phyloP scores from a whole-genome alignment of 1,284 basidiomycete species.

The Coriolopsis trogii region DNA sequence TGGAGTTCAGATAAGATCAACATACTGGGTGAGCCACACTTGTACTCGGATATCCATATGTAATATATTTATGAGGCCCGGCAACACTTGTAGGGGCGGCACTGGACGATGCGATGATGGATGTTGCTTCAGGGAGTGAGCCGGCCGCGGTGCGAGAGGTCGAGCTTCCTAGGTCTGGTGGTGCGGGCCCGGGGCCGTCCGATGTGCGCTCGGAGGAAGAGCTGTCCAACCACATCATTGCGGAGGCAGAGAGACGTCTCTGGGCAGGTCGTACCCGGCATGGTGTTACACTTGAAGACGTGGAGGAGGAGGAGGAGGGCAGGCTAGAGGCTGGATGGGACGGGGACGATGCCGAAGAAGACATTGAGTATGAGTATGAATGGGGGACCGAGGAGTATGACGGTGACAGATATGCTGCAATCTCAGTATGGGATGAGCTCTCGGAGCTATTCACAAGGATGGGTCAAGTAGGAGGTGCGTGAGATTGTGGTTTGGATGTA shows the following conservation, averaged over 20 bases:
- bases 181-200: no score
- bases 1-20: no score
- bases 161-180: no score
- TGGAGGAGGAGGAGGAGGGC: background rate
- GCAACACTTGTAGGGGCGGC: no score
- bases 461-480: background rate
- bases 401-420: constrained; percentile 1
- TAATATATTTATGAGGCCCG: no score
- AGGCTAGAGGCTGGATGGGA: background rate
- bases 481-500: background rate
- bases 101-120: no score
- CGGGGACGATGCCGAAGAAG: background rate
- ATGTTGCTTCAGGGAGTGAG: no score
- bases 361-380: background rate
- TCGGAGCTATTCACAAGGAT: background rate
- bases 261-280: background rate
- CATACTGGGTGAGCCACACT: no score
- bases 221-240: no score
- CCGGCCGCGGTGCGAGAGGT: no score
- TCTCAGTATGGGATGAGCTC: constrained; percentile 15
- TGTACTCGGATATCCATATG: no score
- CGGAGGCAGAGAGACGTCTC: background rate
- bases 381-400: background rate
- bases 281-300: background rate
- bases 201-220: no score